Evolutionary conservation across 2,329 filamentous ascomycete species (phyloP), one percentile per base, ranked within the genome.

Genomic region (Ceratocystis ficicola): DNA sequence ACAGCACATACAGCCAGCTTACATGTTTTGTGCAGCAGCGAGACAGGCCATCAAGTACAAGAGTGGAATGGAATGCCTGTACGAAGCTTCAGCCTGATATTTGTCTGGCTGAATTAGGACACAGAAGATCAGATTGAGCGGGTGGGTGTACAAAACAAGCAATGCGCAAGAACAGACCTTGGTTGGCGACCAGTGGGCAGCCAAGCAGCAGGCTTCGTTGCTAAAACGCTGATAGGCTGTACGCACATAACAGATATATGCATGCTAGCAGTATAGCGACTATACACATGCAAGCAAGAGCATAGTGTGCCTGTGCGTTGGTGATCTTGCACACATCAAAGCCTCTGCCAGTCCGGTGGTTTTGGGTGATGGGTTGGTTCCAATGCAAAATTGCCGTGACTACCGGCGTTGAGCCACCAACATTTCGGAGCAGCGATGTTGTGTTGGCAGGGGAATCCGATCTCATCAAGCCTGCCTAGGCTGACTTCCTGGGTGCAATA

Each of bases 1-100:
- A 30, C 55, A 59, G 28, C 55, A 59, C 55, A 59, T 59, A 59
- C 55, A 32, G 55, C 55, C 55, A 36, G 32, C 55, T 59, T 59
- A 59, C 55, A 59, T 59, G 55, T 20, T 20, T 15, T 36, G n/a
- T 59, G 28, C 28, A 30, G 17, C n/a, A 36, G 36, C 55, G 8
- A 36, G 28, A 59, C 30, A 59, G 28, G 28, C 28, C 55, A 36
- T 32, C 8, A 30, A 59, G 17, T 36, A 3, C 55, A n/a, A 36
- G 17, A 59, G 55, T 36, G 17, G 55, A 30, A n/a, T 20, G n/a
- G 55, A 8, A 20, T 59, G 55, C 8, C 55, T 20, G 30, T 59
- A 8, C 7, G 28, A 30, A 32, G 28, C 55, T 59, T 4, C 28
- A 59, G 55, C 28, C 55, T 59, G 55, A 59, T 59, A 32, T 20